Percentiles rank a stretch among this genome's conserved stretches.
These are phyloP conservation scores for Carex arenaria DNA, from an alignment of 202 grass and related monocot genomes.

Conservation along the genomic window DNA sequence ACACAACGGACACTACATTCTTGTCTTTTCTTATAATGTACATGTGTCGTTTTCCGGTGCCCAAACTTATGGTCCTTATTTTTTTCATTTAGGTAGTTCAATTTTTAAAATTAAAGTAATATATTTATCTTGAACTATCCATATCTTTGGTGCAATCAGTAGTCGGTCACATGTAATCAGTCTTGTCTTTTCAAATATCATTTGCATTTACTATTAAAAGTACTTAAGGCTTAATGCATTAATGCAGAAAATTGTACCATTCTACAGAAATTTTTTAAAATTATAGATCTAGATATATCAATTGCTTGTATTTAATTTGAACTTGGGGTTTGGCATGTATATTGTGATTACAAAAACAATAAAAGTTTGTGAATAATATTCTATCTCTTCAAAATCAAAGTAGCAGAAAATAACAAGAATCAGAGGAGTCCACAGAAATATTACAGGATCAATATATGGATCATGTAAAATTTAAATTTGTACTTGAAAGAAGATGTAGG, in stretches of 20 bases:
- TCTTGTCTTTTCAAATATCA: slow-evolving; percentile 11
- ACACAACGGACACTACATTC: not conserved
- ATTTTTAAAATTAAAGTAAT: slow-evolving; percentile 11
- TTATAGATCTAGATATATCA: too few relatives aligned
- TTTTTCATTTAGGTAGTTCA: not conserved
- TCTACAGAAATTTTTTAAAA: too few relatives aligned
- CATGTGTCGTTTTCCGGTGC: slow-evolving; percentile 21
- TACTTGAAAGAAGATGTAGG: too few relatives aligned
- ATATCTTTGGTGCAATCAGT: slow-evolving; percentile 16
- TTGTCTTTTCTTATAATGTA: slow-evolving; percentile 35
- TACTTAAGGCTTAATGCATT: not conserved
- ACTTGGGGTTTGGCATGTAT: not conserved
- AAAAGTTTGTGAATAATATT: not conserved
- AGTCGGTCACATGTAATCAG: not conserved
- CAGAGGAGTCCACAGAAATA: not conserved
- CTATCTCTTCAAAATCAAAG: not conserved
- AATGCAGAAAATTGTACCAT: not conserved
- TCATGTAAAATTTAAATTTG: not conserved
- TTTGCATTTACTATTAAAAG: slow-evolving; percentile 5
- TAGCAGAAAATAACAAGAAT: not conserved
- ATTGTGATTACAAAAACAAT: not conserved
- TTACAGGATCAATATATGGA: not conserved
- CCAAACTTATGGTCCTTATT: slow-evolving; percentile 16
- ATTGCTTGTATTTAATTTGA: not conserved
- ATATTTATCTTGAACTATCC: not conserved